Conservation (phyloP, 2,329 filamentous ascomycete species). For the Atkinsonella hypoxylon region DNA sequence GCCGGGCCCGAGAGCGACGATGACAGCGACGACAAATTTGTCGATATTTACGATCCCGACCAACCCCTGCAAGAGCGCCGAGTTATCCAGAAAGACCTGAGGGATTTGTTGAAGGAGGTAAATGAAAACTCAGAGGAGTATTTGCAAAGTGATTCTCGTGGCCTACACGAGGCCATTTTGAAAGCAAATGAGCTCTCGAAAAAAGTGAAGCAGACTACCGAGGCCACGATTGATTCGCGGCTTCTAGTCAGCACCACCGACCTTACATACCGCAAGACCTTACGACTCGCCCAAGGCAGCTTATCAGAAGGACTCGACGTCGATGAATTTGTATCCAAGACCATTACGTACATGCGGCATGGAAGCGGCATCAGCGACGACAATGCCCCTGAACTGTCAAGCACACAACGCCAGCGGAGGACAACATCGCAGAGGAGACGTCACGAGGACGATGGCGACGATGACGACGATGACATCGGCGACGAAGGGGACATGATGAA, state of each 20-base stretch:
- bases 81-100: conserved; percentile 54
- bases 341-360: conserved; percentile 73
- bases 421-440: conserved; percentile 15
- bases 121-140: conserved; percentile 64
- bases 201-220: conserved; percentile 73
- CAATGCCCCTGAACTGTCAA: conserved; percentile 36
- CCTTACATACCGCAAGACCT: conserved; percentile 64
- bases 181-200: conserved; percentile 53
- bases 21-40: conserved; percentile 10
- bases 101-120: conserved; percentile 49
- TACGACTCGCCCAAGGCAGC: conserved; percentile 62
- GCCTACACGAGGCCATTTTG: conserved; percentile 53
- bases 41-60: conserved; percentile 63
- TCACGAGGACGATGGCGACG: conserved; percentile 39
- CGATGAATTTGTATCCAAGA: conserved; percentile 86
- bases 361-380: conserved; percentile 44
- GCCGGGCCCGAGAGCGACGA: conserved; percentile 8
- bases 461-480: conserved; percentile 47
- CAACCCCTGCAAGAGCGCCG: conserved; percentile 67
- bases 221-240: conserved; percentile 84
- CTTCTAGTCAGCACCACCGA: conserved; percentile 73
- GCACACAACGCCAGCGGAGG: conserved; percentile 35
- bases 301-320: conserved; percentile 67
- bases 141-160: conserved; percentile 50
- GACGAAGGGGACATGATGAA: conserved; percentile 69